phyloP scores from a whole-genome alignment of 441 rosid species.

The Biscutella laevigata region DNA sequence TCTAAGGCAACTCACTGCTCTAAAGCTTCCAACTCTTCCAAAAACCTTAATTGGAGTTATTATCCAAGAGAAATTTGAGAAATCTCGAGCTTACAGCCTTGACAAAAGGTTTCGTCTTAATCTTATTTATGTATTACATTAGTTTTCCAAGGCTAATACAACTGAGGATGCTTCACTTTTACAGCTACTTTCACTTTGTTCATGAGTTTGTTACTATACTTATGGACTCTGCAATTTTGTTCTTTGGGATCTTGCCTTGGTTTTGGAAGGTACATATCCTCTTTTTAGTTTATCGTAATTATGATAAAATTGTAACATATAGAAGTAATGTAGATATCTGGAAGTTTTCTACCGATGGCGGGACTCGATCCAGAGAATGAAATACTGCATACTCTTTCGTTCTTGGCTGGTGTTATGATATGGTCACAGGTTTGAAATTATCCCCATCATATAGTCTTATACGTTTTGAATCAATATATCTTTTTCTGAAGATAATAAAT shows the following conservation, averaged over 20 bases:
- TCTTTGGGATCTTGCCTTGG: constrained; percentile 86
- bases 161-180: constrained; percentile 9
- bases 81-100: constrained; percentile 84
- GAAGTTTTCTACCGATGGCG: constrained; percentile 44
- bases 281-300: not conserved
- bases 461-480: not conserved
- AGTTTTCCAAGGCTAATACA: not conserved
- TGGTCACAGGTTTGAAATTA: constrained; percentile 82
- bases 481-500: not conserved
- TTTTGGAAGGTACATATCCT: constrained; percentile 72
- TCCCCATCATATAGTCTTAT: not conserved
- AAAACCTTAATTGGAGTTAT: constrained; percentile 79
- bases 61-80: constrained; percentile 81
- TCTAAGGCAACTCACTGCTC: constrained; percentile 71
- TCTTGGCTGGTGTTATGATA: constrained; percentile 79
- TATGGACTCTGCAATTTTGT: constrained; percentile 87
- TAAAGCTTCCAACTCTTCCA: constrained; percentile 75
- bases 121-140: not conserved
- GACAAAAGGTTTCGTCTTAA: constrained; percentile 61
- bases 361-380: constrained; percentile 79
- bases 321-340: too few relatives aligned
- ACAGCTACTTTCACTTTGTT: constrained; percentile 77
- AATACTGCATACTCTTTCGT: constrained; percentile 77
- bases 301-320: not conserved
- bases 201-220: constrained; percentile 80